phyloP scores from a whole-genome alignment of 257 asterid species.

The Gentiana dahurica region DNA sequence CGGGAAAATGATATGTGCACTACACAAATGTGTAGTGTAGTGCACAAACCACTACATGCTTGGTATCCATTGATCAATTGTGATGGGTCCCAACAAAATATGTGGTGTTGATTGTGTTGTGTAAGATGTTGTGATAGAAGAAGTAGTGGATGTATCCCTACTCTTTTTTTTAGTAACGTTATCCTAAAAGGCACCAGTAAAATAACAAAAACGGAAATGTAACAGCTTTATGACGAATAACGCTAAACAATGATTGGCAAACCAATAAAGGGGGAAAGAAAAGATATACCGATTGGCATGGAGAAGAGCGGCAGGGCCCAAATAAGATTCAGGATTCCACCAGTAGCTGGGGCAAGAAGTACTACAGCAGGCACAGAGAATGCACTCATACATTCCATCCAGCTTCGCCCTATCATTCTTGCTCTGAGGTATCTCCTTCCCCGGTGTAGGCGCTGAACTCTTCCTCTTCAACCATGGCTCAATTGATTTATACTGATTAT shows the following conservation, averaged over 20 bases:
- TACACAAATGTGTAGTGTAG: too few relatives aligned
- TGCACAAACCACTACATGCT: too few relatives aligned
- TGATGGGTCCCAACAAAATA: too few relatives aligned
- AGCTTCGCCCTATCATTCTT: constrained; percentile 81
- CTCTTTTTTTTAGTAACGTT: too few relatives aligned
- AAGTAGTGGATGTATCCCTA: too few relatives aligned
- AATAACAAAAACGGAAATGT: not conserved
- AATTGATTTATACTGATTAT: constrained; percentile 86
- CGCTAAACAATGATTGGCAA: not conserved
- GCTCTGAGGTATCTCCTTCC: constrained; percentile 76
- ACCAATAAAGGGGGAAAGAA: not conserved
- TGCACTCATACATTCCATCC: constrained; percentile 96
- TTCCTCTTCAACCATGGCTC: constrained; percentile 98
- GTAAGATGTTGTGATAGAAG: too few relatives aligned
- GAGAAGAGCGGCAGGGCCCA: constrained; percentile 95
- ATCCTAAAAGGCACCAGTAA: too few relatives aligned
- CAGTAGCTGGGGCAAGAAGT: constrained; percentile 96
- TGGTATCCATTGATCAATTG: too few relatives aligned
- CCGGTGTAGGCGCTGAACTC: constrained; percentile 40
- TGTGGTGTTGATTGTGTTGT: too few relatives aligned
- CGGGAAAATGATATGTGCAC: too few relatives aligned
- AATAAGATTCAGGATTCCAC: constrained; percentile 98
- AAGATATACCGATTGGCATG: constrained; percentile 66
- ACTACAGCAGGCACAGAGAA: constrained; percentile 93
- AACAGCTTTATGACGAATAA: not conserved